Evolutionary conservation across 2,329 filamentous ascomycete genomes (phyloP).

Genomic region (Colletotrichum sp.): DNA sequence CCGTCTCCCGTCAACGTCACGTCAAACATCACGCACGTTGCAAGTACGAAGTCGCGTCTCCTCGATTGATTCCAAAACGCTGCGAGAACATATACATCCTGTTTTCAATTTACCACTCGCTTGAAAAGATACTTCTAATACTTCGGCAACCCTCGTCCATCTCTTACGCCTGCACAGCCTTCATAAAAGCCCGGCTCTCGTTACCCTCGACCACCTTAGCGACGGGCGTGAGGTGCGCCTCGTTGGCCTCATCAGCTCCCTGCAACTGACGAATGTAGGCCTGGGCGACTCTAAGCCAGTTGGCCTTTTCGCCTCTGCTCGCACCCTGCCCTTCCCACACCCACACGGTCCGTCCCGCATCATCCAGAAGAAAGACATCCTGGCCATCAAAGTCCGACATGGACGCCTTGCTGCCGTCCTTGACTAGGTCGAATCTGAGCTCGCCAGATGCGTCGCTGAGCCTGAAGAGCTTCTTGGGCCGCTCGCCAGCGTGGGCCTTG

Average conservation of each 20-base stretch:
- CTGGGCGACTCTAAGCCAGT: slow-evolving; percentile 66
- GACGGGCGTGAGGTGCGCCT: slow-evolving; percentile 51
- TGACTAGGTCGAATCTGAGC: slow-evolving; percentile 62
- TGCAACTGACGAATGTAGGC: slow-evolving; percentile 53
- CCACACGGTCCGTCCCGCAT: slow-evolving; percentile 63
- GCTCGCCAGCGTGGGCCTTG: slow-evolving; percentile 21
- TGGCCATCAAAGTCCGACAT: slow-evolving; percentile 57
- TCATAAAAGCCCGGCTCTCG: slow-evolving; percentile 58
- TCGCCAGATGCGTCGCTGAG: slow-evolving; percentile 65
- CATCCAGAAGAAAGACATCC: slow-evolving; percentile 67
- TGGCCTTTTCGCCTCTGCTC: slow-evolving; percentile 60
- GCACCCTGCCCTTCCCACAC: slow-evolving; percentile 68
- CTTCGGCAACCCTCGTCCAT: neutral
- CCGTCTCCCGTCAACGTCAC: neutral
- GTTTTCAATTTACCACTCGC: neutral
- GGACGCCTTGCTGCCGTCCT: slow-evolving; percentile 52
- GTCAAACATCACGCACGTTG: neutral
- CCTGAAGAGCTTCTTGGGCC: slow-evolving; percentile 56
- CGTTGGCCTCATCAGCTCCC: slow-evolving; percentile 29
- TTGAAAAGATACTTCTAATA: neutral
- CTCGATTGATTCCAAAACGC: neutral
- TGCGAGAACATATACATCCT: neutral
- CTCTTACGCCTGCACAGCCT: slow-evolving; percentile 42
- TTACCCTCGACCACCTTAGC: slow-evolving; percentile 62
- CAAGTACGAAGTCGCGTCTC: neutral